Percentiles rank a stretch among this genome's conserved stretches.
phyloP scores from a whole-genome alignment of 768 basidiomycete species.

The Imleria badia region DNA sequence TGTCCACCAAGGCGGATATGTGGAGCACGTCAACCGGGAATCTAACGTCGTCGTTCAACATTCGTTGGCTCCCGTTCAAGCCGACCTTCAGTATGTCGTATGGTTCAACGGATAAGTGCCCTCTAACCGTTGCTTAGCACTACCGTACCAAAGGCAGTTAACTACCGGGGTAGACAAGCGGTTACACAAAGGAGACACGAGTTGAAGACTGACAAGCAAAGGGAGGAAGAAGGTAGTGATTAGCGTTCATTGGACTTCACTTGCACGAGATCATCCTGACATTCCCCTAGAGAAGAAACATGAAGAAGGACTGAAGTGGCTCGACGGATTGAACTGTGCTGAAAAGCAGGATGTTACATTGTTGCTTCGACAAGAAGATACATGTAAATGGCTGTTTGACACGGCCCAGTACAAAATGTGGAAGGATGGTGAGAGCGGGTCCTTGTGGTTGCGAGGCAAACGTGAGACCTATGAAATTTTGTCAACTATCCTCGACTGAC shows the following conservation, averaged over 20 bases:
- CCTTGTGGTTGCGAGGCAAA: conserved; percentile 10
- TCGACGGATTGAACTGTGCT: neutral
- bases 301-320: neutral
- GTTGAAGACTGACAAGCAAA: neutral
- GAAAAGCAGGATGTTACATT: conserved; percentile 2
- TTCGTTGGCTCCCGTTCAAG: too few relatives aligned
- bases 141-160: too few relatives aligned
- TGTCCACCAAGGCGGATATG: too few relatives aligned
- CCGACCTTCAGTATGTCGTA: neutral
- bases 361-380: neutral
- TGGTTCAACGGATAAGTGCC: neutral
- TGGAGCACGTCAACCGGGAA: too few relatives aligned
- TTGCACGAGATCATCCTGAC: neutral
- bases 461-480: neutral
- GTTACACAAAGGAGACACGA: neutral
- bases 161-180: neutral
- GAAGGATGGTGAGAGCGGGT: neutral
- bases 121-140: neutral
- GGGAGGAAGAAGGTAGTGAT: neutral
- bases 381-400: conserved; percentile 4
- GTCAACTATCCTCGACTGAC: neutral
- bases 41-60: too few relatives aligned
- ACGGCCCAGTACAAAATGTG: conserved; percentile 1
- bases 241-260: neutral
- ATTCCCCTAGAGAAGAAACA: neutral